Percentiles rank a stretch among this genome's conserved stretches.
phyloP scores from a whole-genome alignment of 768 basidiomycete genomes.

The Phlebiopsis flavidoalba region DNA sequence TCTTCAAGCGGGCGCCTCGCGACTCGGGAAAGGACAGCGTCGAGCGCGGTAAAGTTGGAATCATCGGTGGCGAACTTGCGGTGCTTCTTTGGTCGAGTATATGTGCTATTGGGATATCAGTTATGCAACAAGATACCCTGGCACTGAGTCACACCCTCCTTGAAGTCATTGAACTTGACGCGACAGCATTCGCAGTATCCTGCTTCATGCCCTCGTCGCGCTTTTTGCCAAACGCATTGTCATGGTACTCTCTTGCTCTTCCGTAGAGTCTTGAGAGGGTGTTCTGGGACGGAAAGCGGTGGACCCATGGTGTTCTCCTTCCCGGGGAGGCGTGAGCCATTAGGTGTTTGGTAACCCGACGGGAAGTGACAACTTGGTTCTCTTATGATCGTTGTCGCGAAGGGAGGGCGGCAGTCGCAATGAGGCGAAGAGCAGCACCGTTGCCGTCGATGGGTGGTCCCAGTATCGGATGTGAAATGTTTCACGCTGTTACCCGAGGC shows the following conservation, averaged over 20 bases:
- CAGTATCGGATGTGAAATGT: slow-evolving; percentile 87
- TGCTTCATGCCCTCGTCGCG: slow-evolving; percentile 82
- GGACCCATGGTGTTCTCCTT: slow-evolving; percentile 59
- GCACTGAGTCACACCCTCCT: slow-evolving; percentile 40
- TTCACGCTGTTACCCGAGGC: slow-evolving; percentile 95
- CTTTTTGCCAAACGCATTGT: slow-evolving; percentile 65
- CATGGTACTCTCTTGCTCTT: slow-evolving; percentile 85
- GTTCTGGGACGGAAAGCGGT: slow-evolving; percentile 52
- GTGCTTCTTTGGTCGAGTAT: slow-evolving; percentile 50
- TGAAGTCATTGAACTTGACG: slow-evolving; percentile 83
- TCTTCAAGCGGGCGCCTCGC: slow-evolving; percentile 37
- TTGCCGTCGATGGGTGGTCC: slow-evolving; percentile 73
- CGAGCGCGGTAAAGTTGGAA: slow-evolving; percentile 75
- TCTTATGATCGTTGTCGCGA: slow-evolving; percentile 51
- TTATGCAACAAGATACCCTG: background rate
- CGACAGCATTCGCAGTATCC: slow-evolving; percentile 99
- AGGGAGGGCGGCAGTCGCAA: slow-evolving; percentile 49
- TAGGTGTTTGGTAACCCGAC: slow-evolving; percentile 38
- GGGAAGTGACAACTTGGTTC: slow-evolving; percentile 64
- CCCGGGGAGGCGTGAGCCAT: slow-evolving; percentile 5
- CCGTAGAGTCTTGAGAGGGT: slow-evolving; percentile 43
- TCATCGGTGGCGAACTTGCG: slow-evolving; percentile 76
- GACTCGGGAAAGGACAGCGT: slow-evolving; percentile 65
- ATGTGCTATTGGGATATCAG: background rate
- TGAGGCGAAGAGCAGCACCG: slow-evolving; percentile 39